phyloP scores from a whole-genome alignment of 345 rosid genomes.

The Salix koriyanagi region DNA sequence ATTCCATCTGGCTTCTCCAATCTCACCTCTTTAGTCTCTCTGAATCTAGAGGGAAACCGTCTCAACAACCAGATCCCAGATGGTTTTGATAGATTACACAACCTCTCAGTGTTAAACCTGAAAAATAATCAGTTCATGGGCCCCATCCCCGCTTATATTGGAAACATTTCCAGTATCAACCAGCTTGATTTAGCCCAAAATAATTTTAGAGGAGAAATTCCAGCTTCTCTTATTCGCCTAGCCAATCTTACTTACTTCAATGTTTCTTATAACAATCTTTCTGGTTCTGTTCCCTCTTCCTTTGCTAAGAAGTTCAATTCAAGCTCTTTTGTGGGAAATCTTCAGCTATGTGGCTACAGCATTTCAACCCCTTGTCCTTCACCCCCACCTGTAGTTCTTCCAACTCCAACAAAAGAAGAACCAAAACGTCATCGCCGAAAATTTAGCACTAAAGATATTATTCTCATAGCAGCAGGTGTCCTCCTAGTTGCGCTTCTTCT shows the following conservation, averaged over 20 bases:
- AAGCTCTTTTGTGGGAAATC: conserved; percentile 73
- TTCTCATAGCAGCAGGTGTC: conserved; percentile 67
- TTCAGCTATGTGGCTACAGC: conserved; percentile 90
- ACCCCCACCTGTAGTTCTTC: conserved; percentile 39
- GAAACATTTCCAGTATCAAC: conserved; percentile 50
- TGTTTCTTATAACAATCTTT: conserved; percentile 80
- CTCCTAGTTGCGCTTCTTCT: conserved; percentile 57
- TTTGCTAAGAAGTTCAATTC: conserved; percentile 77
- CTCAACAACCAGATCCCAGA: conserved; percentile 49
- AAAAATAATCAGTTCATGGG: conserved; percentile 59
- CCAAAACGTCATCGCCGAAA: conserved; percentile 28
- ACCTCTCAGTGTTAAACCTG: conserved; percentile 58
- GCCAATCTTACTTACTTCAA: conserved; percentile 66
- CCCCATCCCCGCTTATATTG: conserved; percentile 50
- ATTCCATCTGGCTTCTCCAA: conserved; percentile 55
- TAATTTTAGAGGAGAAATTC: conserved; percentile 65
- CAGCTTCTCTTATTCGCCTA: conserved; percentile 49
- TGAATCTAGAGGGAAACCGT: conserved; percentile 54
- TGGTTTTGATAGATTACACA: conserved; percentile 41
- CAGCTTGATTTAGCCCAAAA: conserved; percentile 66
- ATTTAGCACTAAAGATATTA: conserved; percentile 63
- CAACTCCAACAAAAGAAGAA: conserved; percentile 52
- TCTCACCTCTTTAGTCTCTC: conserved; percentile 47
- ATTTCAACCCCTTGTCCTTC: conserved; percentile 53
- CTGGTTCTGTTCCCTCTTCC: conserved; percentile 67